Conservation (phyloP, 768 basidiomycete genomes). For the Lactarius akahatsu region DNA sequence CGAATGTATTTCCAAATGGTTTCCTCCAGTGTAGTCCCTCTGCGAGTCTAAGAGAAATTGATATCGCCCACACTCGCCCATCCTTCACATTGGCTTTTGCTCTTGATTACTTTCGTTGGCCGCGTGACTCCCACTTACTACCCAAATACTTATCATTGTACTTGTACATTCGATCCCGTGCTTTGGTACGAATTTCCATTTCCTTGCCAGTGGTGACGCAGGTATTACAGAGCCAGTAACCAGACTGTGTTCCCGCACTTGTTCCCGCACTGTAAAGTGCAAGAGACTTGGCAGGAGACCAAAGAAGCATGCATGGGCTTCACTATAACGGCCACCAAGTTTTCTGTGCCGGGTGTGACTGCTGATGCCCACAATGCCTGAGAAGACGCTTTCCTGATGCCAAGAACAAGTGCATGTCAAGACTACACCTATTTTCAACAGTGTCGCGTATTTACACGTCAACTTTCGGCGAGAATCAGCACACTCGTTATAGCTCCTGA, state of each 20-base stretch:
- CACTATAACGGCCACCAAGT: background rate
- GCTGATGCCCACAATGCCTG: background rate
- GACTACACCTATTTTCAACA: background rate
- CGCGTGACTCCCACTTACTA: too few species aligned
- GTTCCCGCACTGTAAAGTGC: background rate
- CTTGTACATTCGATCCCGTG: too few species aligned
- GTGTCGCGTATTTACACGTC: background rate
- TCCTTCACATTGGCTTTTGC: background rate
- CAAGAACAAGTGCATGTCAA: background rate
- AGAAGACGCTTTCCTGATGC: background rate
- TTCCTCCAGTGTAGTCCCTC: background rate
- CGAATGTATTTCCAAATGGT: background rate
- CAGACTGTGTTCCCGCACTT: too few species aligned
- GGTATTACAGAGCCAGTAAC: too few species aligned
- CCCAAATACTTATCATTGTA: background rate
- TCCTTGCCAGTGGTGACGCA: too few species aligned
- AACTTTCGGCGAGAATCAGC: background rate
- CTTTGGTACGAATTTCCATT: too few species aligned
- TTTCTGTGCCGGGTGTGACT: background rate
- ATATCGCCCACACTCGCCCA: background rate
- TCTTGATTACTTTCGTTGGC: background rate
- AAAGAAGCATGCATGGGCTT: too few species aligned
- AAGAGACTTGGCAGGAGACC: background rate
- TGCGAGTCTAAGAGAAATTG: background rate
- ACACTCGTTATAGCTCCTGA: background rate